Evolutionary conservation across 306 rosid genomes (phyloP), one percentile per base, ranked within the genome.

Genomic region (Sesbania bispinosa): DNA sequence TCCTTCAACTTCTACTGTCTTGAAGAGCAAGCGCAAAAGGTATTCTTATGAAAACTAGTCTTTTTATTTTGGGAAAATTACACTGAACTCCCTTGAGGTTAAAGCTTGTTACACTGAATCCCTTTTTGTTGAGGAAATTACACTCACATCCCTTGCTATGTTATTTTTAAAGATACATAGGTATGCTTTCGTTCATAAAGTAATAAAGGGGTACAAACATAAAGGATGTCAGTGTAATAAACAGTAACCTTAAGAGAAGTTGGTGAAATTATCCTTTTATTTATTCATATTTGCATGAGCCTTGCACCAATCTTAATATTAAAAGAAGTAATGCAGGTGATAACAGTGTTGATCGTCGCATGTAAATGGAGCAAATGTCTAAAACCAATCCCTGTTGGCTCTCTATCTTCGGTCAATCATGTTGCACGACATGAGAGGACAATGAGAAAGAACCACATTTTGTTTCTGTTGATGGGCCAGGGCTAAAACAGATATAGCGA

Each of bases 11-110:
- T 94, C 99, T 5, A 89, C 92, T 21, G 95, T 83, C 54, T 86
- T 88, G 79, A 94, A 94, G 85, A 94, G 91, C 89, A 94, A 94
- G 80, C 96, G 99, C 84, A 94, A 91, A 64, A 94, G 97, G 99
- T 94, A 81, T 15, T 55, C 7, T 64, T 32, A 38, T 62, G 54
- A 8, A 58, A 68, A 39, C 42, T 33, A 45, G 48, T 33, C 19
- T 38, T 23, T 65, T 46, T 45, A 19, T 18, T 27, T 57, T 15
- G 45, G 45, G 19, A 32, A 54, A 23, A 41, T 41, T 41, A 47
- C 41, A 27, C 67, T 27, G 5, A 54, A 15, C 47, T 35, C 47
- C 10, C 15, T 8, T 2, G 0, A 20, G 32, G 10, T 20, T 67
- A 48, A 13, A 1, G 14, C 18, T 30, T 67, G 19, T 67, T 67